phyloP scores from a whole-genome alignment of 2,329 filamentous ascomycete species.

The Pseudofabraea citricarpa region DNA sequence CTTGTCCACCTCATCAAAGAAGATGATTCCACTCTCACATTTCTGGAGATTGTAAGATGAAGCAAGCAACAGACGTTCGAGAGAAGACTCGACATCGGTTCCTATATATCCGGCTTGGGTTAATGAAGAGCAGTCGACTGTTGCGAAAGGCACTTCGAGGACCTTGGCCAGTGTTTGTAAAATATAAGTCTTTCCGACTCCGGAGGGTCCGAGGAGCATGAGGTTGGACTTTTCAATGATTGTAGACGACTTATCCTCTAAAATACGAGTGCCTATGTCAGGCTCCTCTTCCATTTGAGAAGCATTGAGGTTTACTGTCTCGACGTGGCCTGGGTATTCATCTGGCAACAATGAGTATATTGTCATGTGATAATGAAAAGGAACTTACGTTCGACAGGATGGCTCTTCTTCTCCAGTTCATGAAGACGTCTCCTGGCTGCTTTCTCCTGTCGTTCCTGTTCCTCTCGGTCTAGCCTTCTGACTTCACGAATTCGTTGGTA shows the following conservation, averaged over 20 bases:
- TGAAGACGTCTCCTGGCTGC: slow-evolving; percentile 42
- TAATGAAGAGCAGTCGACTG: slow-evolving; percentile 92
- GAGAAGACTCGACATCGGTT: slow-evolving; percentile 94
- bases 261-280: slow-evolving; percentile 16
- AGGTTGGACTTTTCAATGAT: slow-evolving; percentile 91
- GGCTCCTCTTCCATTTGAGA: slow-evolving; percentile 7
- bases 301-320: slow-evolving; percentile 23
- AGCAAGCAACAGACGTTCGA: slow-evolving; percentile 84
- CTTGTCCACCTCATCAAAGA: slow-evolving; percentile 96
- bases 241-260: slow-evolving; percentile 14
- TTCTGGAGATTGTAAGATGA: slow-evolving; percentile 82
- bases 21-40: slow-evolving; percentile 88
- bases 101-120: slow-evolving; percentile 97
- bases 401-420: slow-evolving; percentile 45
- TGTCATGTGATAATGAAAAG: slow-evolving; percentile 10
- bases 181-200: slow-evolving; percentile 95
- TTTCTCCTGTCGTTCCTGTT: slow-evolving; percentile 60
- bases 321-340: slow-evolving; percentile 47
- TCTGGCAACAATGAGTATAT: slow-evolving; percentile 40
- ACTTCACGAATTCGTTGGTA: slow-evolving; percentile 81
- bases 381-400: slow-evolving; percentile 72
- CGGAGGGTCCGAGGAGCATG: slow-evolving; percentile 83
- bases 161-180: slow-evolving; percentile 78
- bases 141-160: slow-evolving; percentile 92
- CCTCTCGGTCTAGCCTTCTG: slow-evolving; percentile 72